Evolutionary conservation across 208 protist genomes (phyloP), one percentile per base, ranked within the genome.

Genomic region (Crithidia fasciculata): DNA sequence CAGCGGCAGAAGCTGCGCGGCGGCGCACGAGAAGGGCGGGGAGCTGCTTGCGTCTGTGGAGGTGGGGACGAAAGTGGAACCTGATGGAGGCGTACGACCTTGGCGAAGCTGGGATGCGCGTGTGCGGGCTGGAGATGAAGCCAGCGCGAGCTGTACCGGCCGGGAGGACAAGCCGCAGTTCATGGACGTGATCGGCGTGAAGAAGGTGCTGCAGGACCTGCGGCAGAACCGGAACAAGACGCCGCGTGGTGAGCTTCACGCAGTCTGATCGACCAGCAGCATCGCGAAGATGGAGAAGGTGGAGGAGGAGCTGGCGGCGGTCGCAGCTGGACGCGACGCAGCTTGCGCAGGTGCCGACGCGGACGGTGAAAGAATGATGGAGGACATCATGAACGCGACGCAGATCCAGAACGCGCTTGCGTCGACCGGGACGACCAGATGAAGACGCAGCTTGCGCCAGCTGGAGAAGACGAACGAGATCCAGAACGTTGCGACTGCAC

Each of bases 161-260:
- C 89, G n/a, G 70, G 87, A 92, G 84, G 89, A 94, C 74, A 92
- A 94, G 72, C 89, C 90, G 76, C 89, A 94, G 89, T 90, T 94
- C 78, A 84, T 94, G 62, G 87, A 94, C 63, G 55, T 82, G 49
- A 90, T 94, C 61, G 86, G 61, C 36, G 66, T 94, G 76, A 94
- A 90, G 83, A 94, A 91, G 81, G 73, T 84, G 57, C 85, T 93
- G 45, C 80, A 90, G 78, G 88, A 93, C 63, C 72, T 93, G n/a
- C 84, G 83, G 57, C 86, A 93, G 81, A 87, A 93, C 76, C 83
- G 84, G 43, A 93, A 93, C 83, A 93, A 93, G 83, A 93, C 89
- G 39, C 85, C n/a, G 89, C 54, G 76, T 90, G 44, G 89, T 94
- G 65, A 88, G 81, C 69, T 92, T 94, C 74, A 91, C 89, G 41